Percentiles rank a stretch among this genome's conserved stretches.
These are phyloP conservation scores for Cubamyces sp. DNA, from an alignment of 768 basidiomycete genomes.

Conservation along the genomic window DNA sequence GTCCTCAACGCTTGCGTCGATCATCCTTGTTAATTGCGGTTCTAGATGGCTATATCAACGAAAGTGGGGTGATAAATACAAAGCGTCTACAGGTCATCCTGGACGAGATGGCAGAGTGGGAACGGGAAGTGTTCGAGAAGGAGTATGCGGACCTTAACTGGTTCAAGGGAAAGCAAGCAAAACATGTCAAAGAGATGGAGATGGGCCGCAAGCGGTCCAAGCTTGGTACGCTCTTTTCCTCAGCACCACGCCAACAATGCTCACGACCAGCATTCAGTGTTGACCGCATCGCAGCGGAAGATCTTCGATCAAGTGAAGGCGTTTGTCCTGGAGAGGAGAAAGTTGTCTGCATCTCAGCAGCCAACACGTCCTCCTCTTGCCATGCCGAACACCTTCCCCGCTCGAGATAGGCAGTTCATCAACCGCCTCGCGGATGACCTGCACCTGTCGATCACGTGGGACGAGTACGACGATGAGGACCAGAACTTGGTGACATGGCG, in stretches of 20 bases:
- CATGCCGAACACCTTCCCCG: conserved; percentile 79
- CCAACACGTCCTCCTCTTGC: conserved; percentile 44
- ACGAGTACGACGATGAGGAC: conserved; percentile 87
- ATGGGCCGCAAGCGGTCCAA: conserved; percentile 57
- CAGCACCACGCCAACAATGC: neutral
- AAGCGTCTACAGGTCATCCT: conserved; percentile 83
- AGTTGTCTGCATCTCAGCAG: conserved; percentile 30
- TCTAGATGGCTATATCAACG: conserved; percentile 91
- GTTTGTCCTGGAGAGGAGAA: conserved; percentile 63
- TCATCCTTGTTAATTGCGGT: neutral
- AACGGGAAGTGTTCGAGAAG: conserved; percentile 88
- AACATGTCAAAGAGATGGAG: conserved; percentile 70
- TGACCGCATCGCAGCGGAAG: conserved; percentile 73
- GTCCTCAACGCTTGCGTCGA: conserved; percentile 24
- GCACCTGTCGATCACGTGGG: conserved; percentile 84
- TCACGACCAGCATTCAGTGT: conserved; percentile 44
- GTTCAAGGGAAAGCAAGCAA: conserved; percentile 92
- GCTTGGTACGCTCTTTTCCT: conserved; percentile 51
- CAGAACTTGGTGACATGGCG: conserved; percentile 74
- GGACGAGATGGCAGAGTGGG: conserved; percentile 87
- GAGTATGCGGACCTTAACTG: conserved; percentile 90
- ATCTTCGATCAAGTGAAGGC: conserved; percentile 80
- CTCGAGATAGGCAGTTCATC: conserved; percentile 82
- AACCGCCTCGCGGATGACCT: conserved; percentile 74
- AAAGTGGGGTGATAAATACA: conserved; percentile 81